Evolutionary conservation across 1,284 basidiomycete genomes (phyloP), one percentile per base, ranked within the genome.

Genomic region (Porogramme epimiltina): DNA sequence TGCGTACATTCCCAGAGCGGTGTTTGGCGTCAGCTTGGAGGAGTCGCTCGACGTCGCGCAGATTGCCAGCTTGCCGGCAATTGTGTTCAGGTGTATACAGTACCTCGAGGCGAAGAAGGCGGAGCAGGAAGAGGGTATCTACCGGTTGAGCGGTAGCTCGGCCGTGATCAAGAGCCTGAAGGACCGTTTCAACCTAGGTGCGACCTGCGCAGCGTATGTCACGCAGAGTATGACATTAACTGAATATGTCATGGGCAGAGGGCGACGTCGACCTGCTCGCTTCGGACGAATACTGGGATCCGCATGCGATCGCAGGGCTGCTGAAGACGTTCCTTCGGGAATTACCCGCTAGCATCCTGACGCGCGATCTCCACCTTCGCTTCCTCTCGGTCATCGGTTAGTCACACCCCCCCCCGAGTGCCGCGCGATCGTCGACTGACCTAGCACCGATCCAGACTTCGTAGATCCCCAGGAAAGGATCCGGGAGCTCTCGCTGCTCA

Each of bases 61-160:
- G 66, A 91, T 98, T 52, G 91, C 90, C 47, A 89, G 90, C 60
- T 77, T 99, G 18, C 97, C 96, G 1, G 93, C 95, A 3, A 91
- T 99, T 54, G 89, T 98, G 26, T 98, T 95, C 76, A 85, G 96
- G 49, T 93, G 91, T 62, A 93, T 96, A 61, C 85, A 93, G 64
- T 95, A 93, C 71, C 74, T 95, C 49, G 92, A 96, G 74, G 82
- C 85, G 28, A 93, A 93, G 71, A 83, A 92, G 65, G 96, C 96
- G 10, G 91, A 97, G 59, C 85, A 91, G 63, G 96, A 99, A 67
- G 96, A 99, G 73, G 96, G 96, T 33, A 97, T 99, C 60, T 99
- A 99, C 73, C 86, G 96, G 47, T 75, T 99, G 48, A 94, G 90
- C 62, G 95, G 94, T 8, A 93, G 90, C 64, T 91, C 91, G 52